A percentile compares a stretch with the other conserved stretches of the same genome.
Conservation (phyloP, 1,139 yeast genomes). For the Geotrichum aggregatum region DNA sequence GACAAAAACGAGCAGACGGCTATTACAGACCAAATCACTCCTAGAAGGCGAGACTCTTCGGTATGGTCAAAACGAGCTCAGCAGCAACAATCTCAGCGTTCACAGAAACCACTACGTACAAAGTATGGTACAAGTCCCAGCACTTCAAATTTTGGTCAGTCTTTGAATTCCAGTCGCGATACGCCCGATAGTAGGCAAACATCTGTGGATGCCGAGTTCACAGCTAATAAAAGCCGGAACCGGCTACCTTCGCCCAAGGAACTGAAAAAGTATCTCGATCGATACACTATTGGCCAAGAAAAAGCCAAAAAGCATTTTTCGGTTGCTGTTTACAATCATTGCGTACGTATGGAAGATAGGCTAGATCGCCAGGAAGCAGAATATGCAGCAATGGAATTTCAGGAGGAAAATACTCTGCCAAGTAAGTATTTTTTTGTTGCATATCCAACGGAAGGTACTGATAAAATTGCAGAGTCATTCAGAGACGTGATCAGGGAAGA, state of each 20-base stretch:
- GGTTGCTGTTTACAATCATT: conserved; percentile 55
- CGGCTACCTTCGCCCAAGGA: conserved; percentile 45
- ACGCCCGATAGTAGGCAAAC: neutral
- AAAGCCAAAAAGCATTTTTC: conserved; percentile 50
- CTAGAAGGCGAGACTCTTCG: conserved; percentile 10
- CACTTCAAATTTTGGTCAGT: neutral
- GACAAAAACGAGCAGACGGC: neutral
- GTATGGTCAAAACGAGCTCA: conserved; percentile 5
- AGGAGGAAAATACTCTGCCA: neutral
- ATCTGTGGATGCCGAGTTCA: neutral
- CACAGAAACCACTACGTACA: neutral
- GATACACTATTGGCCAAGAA: conserved; percentile 51
- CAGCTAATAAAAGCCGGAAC: neutral
- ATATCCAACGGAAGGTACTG: neutral
- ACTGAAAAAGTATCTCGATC: conserved; percentile 45
- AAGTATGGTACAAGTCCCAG: neutral
- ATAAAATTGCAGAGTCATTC: conserved; percentile 5
- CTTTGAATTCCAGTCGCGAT: neutral
- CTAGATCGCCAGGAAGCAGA: conserved; percentile 19
- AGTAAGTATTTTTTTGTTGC: neutral
- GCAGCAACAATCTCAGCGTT: conserved; percentile 1
- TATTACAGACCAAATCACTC: neutral
- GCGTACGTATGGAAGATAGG: conserved; percentile 38
- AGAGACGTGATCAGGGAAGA: conserved; percentile 16
- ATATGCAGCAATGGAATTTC: conserved; percentile 17